A percentile compares a stretch with the other conserved stretches of the same genome.
phyloP scores from a whole-genome alignment of 345 rosid genomes.

The Capsella bursapastoris region DNA sequence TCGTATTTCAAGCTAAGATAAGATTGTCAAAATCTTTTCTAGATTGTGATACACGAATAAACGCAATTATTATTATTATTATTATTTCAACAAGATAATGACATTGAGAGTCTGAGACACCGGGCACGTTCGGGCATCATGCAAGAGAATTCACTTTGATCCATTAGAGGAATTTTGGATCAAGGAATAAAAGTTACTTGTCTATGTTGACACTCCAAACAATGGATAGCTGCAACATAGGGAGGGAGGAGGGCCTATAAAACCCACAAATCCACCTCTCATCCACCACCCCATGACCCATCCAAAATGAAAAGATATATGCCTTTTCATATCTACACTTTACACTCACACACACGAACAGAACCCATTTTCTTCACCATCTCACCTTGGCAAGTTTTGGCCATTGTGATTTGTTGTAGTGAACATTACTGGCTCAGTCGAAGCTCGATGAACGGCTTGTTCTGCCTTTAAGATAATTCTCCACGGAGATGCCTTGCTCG shows the following conservation, averaged over 20 bases:
- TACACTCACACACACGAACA: not conserved
- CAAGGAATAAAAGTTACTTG: constrained; percentile 38
- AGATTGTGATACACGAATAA: constrained; percentile 26
- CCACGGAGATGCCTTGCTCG: constrained; percentile 64
- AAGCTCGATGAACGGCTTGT: constrained; percentile 90
- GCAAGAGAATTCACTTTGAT: constrained; percentile 41
- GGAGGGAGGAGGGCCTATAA: constrained; percentile 69
- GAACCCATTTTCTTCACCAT: constrained; percentile 20
- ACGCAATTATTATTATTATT: not conserved
- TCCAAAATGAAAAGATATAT: constrained; percentile 25
- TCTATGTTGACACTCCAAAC: not conserved
- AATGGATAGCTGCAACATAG: constrained; percentile 18
- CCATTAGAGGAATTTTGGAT: constrained; percentile 15
- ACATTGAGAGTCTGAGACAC: not conserved
- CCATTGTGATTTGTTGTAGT: constrained; percentile 20
- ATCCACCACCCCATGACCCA: constrained; percentile 69
- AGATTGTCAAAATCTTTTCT: constrained; percentile 5
- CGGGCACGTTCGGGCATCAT: constrained; percentile 2
- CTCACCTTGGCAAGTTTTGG: constrained; percentile 21
- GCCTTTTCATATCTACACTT: constrained; percentile 12
- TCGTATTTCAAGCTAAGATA: not conserved
- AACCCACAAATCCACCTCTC: constrained; percentile 71
- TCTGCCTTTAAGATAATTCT: constrained; percentile 83
- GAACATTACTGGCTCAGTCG: constrained; percentile 44
- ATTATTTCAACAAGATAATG: constrained; percentile 18